These are phyloP conservation scores for Salix viminalis DNA, from an alignment of 345 rosid species.

Conservation along the genomic window DNA sequence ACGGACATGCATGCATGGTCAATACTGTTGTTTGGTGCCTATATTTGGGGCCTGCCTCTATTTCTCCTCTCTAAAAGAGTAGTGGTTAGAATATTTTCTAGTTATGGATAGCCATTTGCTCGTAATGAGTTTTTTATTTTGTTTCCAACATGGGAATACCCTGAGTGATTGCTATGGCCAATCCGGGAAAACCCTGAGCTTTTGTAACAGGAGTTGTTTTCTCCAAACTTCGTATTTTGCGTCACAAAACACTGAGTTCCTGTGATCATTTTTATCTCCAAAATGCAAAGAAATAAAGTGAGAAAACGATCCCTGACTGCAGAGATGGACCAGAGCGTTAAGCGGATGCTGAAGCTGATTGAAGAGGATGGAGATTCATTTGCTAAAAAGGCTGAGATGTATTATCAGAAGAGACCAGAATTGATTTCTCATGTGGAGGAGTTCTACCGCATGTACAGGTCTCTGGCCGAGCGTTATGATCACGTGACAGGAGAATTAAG, in stretches of 20 bases:
- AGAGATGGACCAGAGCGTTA: constrained; percentile 46
- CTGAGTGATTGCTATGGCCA: not conserved
- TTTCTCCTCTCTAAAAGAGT: constrained; percentile 3
- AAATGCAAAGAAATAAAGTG: constrained; percentile 13
- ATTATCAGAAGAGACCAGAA: constrained; percentile 38
- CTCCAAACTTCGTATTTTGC: not conserved
- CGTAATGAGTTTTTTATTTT: not conserved
- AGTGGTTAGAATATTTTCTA: constrained; percentile 7
- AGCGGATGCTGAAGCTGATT: constrained; percentile 43
- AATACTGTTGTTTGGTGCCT: not conserved
- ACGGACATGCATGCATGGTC: not conserved
- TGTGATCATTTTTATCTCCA: not conserved
- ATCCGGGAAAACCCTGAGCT: not conserved
- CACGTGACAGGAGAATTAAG: constrained; percentile 35
- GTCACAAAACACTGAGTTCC: not conserved
- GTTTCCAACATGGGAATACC: not conserved
- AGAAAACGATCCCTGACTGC: constrained; percentile 15
- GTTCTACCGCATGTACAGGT: constrained; percentile 37
- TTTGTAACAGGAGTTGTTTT: not conserved
- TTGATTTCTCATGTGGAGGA: constrained; percentile 41
- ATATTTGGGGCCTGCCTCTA: constrained; percentile 7
- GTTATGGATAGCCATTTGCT: constrained; percentile 11
- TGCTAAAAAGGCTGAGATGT: constrained; percentile 29
- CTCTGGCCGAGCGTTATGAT: constrained; percentile 45
- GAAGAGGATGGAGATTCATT: constrained; percentile 38